phyloP scores from a whole-genome alignment of 2,329 filamentous ascomycete species.

The Nectriaceae sp. region DNA sequence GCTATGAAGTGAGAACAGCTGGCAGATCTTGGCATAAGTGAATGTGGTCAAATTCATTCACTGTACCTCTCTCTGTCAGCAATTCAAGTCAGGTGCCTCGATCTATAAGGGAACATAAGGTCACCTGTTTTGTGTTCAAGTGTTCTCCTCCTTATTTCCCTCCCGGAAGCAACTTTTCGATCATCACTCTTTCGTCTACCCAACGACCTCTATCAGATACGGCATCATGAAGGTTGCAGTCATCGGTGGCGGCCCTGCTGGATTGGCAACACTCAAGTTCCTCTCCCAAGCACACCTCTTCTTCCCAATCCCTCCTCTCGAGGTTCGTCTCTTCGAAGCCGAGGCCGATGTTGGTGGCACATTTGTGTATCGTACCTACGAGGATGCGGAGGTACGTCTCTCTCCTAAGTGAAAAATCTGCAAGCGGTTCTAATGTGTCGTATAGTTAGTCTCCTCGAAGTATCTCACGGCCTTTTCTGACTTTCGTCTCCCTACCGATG shows the following conservation, averaged over 20 bases:
- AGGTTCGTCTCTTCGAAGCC: constrained; percentile 47
- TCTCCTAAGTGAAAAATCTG: background rate
- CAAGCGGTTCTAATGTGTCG: background rate
- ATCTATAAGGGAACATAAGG: background rate
- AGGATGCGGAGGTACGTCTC: constrained; percentile 44
- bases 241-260: constrained; percentile 46
- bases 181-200: no score
- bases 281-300: constrained; percentile 40
- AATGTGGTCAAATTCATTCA: background rate
- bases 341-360: constrained; percentile 47
- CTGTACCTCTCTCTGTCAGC: no score
- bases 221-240: constrained; percentile 40
- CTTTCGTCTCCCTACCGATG: constrained; percentile 42
- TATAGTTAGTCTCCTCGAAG: constrained; percentile 49
- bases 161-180: background rate
- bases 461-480: constrained; percentile 54
- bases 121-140: background rate
- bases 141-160: background rate
- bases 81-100: no score
- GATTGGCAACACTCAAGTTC: constrained; percentile 43
- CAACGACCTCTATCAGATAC: background rate
- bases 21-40: background rate
- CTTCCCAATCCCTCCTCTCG: constrained; percentile 39
- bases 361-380: constrained; percentile 48
- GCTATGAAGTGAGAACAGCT: background rate